phyloP scores from a whole-genome alignment of 2,329 filamentous ascomycete genomes.

The Penicillium crustosum region DNA sequence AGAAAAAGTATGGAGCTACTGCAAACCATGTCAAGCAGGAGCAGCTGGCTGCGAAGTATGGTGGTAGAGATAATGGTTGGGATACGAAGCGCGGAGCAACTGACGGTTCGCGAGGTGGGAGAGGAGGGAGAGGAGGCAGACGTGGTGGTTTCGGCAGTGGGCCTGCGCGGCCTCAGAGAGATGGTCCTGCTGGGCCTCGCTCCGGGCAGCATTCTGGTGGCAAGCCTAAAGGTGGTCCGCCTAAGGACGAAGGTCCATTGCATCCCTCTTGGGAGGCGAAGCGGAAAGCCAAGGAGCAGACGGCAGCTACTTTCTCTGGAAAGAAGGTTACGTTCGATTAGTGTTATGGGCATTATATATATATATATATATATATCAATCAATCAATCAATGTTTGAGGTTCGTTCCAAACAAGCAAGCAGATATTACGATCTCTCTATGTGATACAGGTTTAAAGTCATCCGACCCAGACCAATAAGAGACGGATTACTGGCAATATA shows the following conservation, averaged over 20 bases:
- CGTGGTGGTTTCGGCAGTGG: slow-evolving; percentile 19
- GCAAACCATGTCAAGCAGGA: slow-evolving; percentile 59
- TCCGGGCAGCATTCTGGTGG: slow-evolving; percentile 19
- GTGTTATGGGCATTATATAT: slow-evolving; percentile 7
- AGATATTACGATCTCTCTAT: background rate
- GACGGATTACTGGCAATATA: background rate
- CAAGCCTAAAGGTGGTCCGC: slow-evolving; percentile 23
- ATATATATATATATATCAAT: no score
- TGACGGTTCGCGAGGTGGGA: slow-evolving; percentile 23
- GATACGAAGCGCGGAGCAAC: slow-evolving; percentile 60
- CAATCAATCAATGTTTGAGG: background rate
- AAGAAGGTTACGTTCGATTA: slow-evolving; percentile 66
- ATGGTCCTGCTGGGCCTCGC: slow-evolving; percentile 17
- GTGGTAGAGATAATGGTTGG: slow-evolving; percentile 55
- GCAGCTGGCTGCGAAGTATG: slow-evolving; percentile 31
- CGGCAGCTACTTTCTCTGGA: slow-evolving; percentile 53
- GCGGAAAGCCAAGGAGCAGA: slow-evolving; percentile 57
- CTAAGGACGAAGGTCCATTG: slow-evolving; percentile 51
- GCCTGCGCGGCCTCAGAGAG: slow-evolving; percentile 9
- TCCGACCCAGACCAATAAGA: background rate
- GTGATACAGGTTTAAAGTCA: no score
- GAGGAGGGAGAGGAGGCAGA: slow-evolving; percentile 27
- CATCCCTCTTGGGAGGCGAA: slow-evolving; percentile 67
- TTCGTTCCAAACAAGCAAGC: background rate
- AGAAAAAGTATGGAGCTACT: slow-evolving; percentile 59